Evolutionary conservation across 768 basidiomycete genomes (phyloP).

Genomic region (Hypholoma fasciculare): DNA sequence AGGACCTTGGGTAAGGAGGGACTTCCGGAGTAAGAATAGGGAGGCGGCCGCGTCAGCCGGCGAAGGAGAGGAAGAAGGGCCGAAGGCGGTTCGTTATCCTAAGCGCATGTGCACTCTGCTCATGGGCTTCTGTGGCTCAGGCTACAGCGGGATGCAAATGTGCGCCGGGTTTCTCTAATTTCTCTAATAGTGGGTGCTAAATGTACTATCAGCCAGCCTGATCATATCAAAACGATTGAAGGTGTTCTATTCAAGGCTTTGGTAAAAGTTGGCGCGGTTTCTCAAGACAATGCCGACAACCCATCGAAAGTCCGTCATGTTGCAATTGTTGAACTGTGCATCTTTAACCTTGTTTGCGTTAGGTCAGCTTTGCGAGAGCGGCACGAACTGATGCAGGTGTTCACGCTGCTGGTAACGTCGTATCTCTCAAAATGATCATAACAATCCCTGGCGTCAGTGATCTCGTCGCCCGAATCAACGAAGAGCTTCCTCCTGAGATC

Average conservation of each 20-base stretch:
- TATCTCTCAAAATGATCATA: constrained; percentile 89
- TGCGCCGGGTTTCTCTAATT: constrained; percentile 63
- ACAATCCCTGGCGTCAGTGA: constrained; percentile 70
- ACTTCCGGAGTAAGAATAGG: constrained; percentile 42
- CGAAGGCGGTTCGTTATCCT: constrained; percentile 63
- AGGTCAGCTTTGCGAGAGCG: constrained; percentile 86
- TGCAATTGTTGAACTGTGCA: background rate
- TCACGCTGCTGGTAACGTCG: constrained; percentile 93
- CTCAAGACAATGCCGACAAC: constrained; percentile 89
- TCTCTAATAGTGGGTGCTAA: background rate
- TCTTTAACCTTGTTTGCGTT: background rate
- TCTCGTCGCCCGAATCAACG: constrained; percentile 74
- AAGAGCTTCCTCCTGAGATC: constrained; percentile 87
- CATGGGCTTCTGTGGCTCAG: constrained; percentile 90
- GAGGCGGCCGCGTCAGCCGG: constrained; percentile 25
- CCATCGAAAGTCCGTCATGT: constrained; percentile 67
- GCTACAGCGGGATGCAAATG: constrained; percentile 97
- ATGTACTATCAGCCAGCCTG: constrained; percentile 56
- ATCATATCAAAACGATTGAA: constrained; percentile 78
- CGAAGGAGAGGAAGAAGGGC: constrained; percentile 24
- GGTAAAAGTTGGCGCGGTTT: constrained; percentile 90
- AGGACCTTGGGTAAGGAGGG: constrained; percentile 32
- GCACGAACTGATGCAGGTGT: constrained; percentile 98
- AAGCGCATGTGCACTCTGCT: constrained; percentile 85
- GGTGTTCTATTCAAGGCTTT: constrained; percentile 86